Conservation (phyloP, 2,329 filamentous ascomycete species). For the Kalmusia sp. region DNA sequence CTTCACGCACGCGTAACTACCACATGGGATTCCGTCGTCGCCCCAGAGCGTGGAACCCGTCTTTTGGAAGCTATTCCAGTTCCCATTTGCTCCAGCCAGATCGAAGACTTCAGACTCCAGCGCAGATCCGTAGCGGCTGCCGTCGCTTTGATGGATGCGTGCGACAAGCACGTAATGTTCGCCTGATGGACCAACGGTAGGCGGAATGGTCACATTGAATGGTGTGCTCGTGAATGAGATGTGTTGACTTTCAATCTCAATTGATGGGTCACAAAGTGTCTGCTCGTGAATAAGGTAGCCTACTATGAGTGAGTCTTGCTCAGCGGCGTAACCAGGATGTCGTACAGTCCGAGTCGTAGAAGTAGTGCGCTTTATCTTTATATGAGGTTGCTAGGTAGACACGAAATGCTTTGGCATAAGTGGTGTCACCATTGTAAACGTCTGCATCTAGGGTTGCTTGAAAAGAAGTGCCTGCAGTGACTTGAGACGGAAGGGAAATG, state of each 20-base stretch:
- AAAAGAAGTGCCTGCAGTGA: constrained; percentile 14
- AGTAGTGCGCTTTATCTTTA: constrained; percentile 9
- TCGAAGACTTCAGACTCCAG: constrained; percentile 20
- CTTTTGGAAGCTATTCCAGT: constrained; percentile 11
- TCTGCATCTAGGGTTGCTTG: constrained; percentile 14
- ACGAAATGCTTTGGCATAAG: constrained; percentile 13
- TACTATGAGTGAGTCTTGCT: not conserved
- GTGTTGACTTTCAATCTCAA: constrained; percentile 11
- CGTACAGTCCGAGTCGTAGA: constrained; percentile 19
- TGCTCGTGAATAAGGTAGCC: constrained; percentile 20
- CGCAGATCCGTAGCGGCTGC: constrained; percentile 17
- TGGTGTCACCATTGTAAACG: constrained; percentile 13
- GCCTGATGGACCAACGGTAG: constrained; percentile 20
- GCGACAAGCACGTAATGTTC: constrained; percentile 19
- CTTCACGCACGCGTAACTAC: constrained; percentile 16
- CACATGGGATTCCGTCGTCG: constrained; percentile 14
- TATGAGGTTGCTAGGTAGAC: constrained; percentile 18
- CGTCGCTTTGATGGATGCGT: constrained; percentile 18
- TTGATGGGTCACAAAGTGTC: constrained; percentile 15
- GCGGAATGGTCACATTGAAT: constrained; percentile 20
- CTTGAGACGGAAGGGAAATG: constrained; percentile 13
- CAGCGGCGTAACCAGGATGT: not conserved
- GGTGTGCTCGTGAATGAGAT: constrained; percentile 14
- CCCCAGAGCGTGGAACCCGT: constrained; percentile 20
- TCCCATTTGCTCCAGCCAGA: constrained; percentile 17